Evolutionary conservation across 108 stramenopile genomes (phyloP), one percentile per base, ranked within the genome.

Genomic region (Skeletonema potamos): DNA sequence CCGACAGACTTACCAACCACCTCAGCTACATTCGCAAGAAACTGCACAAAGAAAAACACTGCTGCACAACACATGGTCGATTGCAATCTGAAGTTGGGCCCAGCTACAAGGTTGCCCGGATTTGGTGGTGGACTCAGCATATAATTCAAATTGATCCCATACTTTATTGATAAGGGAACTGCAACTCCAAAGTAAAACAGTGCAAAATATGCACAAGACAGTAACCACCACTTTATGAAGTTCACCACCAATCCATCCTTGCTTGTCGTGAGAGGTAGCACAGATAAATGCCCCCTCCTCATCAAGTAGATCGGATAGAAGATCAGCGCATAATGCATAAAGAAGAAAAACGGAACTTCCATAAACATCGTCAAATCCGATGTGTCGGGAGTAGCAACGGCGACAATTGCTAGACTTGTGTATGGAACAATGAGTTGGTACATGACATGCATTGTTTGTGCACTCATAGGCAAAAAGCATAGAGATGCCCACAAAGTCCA

Each of bases 321-420:
- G 54, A 82, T 58, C 27, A 82, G 63, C 10, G 73, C 62, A 62
- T 46, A 62, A 39, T 82, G 81, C 77, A 74, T 82, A 41, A 74
- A 73, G 64, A 82, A 82, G 72, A 82, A 82, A 43, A 78, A 82
- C 0, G 68, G 74, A 11, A 82, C 55, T 66, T 82, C 81, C 62
- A 72, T 67, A 58, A 72, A 78, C 77, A 82, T 73, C 13, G 73
- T 73, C 27, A 82, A 69, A 51, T 82, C 81, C 13, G 81, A 82
- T 26, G 58, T 58, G 39, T 82, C 81, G 10, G 81, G 81, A 37
- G 81, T 82, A 24, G 73, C 77, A 24, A 82, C 62, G 2, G 81
- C 81, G 24, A 77, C 77, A 54, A 82, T 46, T 1, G 81, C 74
- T 65, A 82, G 54, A 46, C 77, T 66, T 15, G 74, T 58, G 48